Evolutionary conservation across 192 early-diverging fungal species (phyloP).

Genomic region (Geranomyces michiganensis): DNA sequence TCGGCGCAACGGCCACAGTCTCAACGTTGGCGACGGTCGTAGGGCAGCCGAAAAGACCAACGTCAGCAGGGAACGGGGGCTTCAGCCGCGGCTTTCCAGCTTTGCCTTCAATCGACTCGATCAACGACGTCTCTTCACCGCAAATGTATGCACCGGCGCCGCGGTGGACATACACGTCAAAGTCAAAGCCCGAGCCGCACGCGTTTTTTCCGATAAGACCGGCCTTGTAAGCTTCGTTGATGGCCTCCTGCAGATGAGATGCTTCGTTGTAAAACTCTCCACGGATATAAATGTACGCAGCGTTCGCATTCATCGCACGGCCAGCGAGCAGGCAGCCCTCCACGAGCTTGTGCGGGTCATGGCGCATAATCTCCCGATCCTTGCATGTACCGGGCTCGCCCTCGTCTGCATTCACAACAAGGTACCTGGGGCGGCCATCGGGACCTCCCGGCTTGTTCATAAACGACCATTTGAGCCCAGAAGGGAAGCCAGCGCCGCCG

Average conservation of each 20-base stretch:
- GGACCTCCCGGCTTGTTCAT: constrained; percentile 90
- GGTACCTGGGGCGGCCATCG: constrained; percentile 76
- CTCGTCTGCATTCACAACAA: constrained; percentile 98
- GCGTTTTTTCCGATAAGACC: constrained; percentile 99
- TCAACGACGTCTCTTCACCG: constrained; percentile 82
- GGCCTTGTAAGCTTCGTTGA: constrained; percentile 96
- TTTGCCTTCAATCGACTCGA: constrained; percentile 84
- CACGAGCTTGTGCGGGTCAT: constrained; percentile 92
- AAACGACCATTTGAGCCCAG: constrained; percentile 98
- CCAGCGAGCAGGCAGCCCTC: constrained; percentile 97
- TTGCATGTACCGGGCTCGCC: constrained; percentile 99
- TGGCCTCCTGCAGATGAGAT: constrained; percentile 88
- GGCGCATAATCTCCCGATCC: constrained; percentile 93
- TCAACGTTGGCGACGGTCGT: constrained; percentile 99
- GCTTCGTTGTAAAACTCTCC: constrained; percentile 98
- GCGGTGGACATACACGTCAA: constrained; percentile 97
- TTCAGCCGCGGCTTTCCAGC: constrained; percentile 98
- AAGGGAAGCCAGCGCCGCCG: constrained; percentile 97
- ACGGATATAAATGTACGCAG: constrained; percentile 97
- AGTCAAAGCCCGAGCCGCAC: constrained; percentile 93
- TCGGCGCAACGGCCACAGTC: constrained; percentile 97
- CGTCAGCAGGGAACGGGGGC: constrained; percentile 99
- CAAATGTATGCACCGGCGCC: constrained; percentile 98
- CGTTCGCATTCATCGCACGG: constrained; percentile 94
- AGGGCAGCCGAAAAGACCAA: constrained; percentile 97